phyloP scores from a whole-genome alignment of 2,329 filamentous ascomycete genomes.

The Tricladium varicosporioides region DNA sequence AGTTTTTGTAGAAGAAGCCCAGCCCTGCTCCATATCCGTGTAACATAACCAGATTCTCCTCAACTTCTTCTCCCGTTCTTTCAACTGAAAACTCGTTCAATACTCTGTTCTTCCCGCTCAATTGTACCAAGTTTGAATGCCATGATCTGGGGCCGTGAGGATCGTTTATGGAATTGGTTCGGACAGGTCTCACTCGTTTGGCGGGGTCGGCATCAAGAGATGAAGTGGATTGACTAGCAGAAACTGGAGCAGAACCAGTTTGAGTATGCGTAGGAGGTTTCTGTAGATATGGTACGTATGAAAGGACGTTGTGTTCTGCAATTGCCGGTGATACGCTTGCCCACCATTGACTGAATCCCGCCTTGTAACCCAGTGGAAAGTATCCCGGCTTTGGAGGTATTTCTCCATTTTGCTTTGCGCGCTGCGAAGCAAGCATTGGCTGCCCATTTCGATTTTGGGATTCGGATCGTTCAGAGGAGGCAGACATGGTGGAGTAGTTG shows the following conservation, averaged over 20 bases:
- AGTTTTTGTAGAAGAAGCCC: conserved; percentile 98
- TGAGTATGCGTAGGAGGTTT: conserved; percentile 58
- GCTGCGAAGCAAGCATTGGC: conserved; percentile 47
- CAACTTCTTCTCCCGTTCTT: conserved; percentile 68
- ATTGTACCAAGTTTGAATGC: conserved; percentile 78
- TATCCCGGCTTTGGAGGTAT: conserved; percentile 39
- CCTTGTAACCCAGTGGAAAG: conserved; percentile 89
- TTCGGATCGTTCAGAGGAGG: conserved; percentile 28
- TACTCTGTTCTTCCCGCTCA: conserved; percentile 81
- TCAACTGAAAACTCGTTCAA: conserved; percentile 64
- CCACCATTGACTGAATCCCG: conserved; percentile 95
- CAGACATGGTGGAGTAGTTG: conserved; percentile 33
- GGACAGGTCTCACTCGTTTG: conserved; percentile 38
- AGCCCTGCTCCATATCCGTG: conserved; percentile 96
- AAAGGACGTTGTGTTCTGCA: conserved; percentile 86
- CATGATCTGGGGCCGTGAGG: conserved; percentile 84
- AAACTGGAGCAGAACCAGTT: conserved; percentile 53
- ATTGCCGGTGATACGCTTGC: conserved; percentile 74
- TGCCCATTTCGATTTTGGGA: conserved; percentile 40
- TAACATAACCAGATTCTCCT: conserved; percentile 90
- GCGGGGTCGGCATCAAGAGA: conserved; percentile 36
- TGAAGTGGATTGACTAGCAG: conserved; percentile 39
- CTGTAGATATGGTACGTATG: conserved; percentile 77
- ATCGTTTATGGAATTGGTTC: conserved; percentile 57
- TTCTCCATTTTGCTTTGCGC: conserved; percentile 38